Conservation (phyloP, 2,329 filamentous ascomycete genomes). For the Raffaelea arxii region DNA sequence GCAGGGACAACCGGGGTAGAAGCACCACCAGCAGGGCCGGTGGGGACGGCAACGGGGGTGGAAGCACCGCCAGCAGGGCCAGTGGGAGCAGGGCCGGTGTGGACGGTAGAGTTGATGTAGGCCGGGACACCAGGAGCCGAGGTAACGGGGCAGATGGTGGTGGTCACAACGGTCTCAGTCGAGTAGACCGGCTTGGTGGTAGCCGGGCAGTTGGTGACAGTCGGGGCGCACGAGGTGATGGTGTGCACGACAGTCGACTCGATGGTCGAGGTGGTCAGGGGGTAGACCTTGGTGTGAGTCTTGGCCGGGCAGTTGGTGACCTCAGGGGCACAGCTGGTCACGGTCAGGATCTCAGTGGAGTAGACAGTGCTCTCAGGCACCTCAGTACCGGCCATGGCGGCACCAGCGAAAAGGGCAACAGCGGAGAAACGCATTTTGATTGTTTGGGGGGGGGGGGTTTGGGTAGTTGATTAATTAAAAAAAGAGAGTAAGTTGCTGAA, state of each 20-base stretch:
- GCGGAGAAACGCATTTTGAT: conserved; percentile 55
- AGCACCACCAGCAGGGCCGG: conserved; percentile 7
- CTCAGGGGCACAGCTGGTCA: conserved; percentile 48
- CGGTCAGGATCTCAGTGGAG: conserved; percentile 48
- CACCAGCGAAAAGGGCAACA: conserved; percentile 39
- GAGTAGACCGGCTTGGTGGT: conserved; percentile 26
- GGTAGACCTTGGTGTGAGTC: conserved; percentile 19
- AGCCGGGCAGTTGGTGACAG: conserved; percentile 53
- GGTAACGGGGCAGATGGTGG: conserved; percentile 31
- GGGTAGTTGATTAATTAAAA: conserved; percentile 6
- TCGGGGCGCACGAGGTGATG: conserved; percentile 50
- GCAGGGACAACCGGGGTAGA: neutral
- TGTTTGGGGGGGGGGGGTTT: conserved; percentile 16
- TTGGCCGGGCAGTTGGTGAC: conserved; percentile 41
- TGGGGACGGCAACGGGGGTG: conserved; percentile 2
- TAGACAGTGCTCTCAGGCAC: conserved; percentile 35
- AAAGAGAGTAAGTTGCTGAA: conserved; percentile 2
- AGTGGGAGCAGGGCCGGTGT: conserved; percentile 14
- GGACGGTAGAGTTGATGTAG: conserved; percentile 12
- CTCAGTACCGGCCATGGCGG: conserved; percentile 24
- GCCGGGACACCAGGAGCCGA: conserved; percentile 8
- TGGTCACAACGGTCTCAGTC: conserved; percentile 30
- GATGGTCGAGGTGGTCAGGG: conserved; percentile 36
- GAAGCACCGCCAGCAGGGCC: neutral
- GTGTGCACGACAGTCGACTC: conserved; percentile 50